phyloP scores from a whole-genome alignment of 208 protist genomes.

The Jaenimonas drosophilae region DNA sequence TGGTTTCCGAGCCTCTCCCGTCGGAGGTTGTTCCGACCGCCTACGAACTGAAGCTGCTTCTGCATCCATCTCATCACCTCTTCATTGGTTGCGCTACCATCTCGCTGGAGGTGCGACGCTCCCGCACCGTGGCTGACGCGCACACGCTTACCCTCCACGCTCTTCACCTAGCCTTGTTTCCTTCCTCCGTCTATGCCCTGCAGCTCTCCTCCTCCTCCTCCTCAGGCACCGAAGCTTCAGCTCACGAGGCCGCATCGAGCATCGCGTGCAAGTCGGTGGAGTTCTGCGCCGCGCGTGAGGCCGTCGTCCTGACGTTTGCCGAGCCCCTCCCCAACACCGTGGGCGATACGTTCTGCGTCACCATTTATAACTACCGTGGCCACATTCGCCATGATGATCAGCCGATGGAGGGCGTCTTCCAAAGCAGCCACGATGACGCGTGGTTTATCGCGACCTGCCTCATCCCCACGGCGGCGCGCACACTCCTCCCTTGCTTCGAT shows the following conservation, averaged over 20 bases:
- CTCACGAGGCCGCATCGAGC: conserved; percentile 1
- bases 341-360: conserved; percentile 20
- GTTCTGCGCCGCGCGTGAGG: conserved; percentile 14
- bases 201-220: too few relatives aligned
- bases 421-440: conserved; percentile 15
- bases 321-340: conserved; percentile 13
- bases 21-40: too few relatives aligned
- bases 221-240: too few relatives aligned
- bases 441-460: conserved; percentile 47
- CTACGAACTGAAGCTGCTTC: too few relatives aligned
- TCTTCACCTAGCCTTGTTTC: too few relatives aligned
- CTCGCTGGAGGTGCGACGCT: too few relatives aligned
- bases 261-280: conserved; percentile 9
- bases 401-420: conserved; percentile 23
- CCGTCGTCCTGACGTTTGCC: conserved; percentile 24
- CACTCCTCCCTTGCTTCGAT: conserved; percentile 63
- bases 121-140: too few relatives aligned
- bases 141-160: too few relatives aligned
- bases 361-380: conserved; percentile 27
- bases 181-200: too few relatives aligned
- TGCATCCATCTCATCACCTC: too few relatives aligned
- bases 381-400: conserved; percentile 12
- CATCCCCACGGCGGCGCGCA: conserved; percentile 46
- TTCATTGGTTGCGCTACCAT: too few relatives aligned
- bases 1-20: too few relatives aligned